Evolutionary conservation across 176 grass and related monocot species (phyloP), one percentile per base, ranked within the genome.

Genomic region (Oryza meyeriana): DNA sequence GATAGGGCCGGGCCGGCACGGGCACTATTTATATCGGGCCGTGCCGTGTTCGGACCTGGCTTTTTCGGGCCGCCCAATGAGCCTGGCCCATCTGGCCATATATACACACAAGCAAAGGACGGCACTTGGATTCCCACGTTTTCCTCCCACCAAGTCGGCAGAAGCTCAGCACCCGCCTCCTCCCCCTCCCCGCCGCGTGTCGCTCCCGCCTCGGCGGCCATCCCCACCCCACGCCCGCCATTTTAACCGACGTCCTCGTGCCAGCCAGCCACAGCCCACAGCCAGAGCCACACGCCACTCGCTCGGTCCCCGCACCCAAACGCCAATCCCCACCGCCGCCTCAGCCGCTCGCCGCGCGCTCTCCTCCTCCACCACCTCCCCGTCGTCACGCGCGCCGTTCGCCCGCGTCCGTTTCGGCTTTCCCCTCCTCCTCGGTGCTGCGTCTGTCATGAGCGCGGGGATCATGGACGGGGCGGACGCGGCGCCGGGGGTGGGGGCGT

Each of bases 101-200:
- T n/a, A n/a, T n/a, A n/a, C n/a, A n/a, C n/a, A n/a, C n/a, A n/a
- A n/a, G n/a, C n/a, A n/a, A n/a, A n/a, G n/a, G n/a, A n/a, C n/a
- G n/a, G n/a, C n/a, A 12, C 76, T 76, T 76, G 87, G 82, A 80
- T 81, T 71, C 77, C 87, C 87, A 81, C 87, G 82, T 85, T 76
- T 85, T 76, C 82, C 50, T 12, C 77, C 77, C 71, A 39, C 82
- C 82, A 89, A 85, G 77, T 89, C 81, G 65, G 82, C 87, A 33
- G n/a, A n/a, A n/a, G 32, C 4, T 33, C 35, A 4, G 4, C 35
- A 4, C 35, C 35, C 20, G 4, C 66, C 18, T 0, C 1, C 20
- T 22, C 0, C 12, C 34, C 28, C 69, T 12, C 10, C 77, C 29
- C 78, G 64, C 58, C 72, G 22, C 72, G 64, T 77, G 85, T 26